These are phyloP conservation scores for Botrytis byssoidea DNA, from an alignment of 2,329 filamentous ascomycete genomes.

Conservation along the genomic window DNA sequence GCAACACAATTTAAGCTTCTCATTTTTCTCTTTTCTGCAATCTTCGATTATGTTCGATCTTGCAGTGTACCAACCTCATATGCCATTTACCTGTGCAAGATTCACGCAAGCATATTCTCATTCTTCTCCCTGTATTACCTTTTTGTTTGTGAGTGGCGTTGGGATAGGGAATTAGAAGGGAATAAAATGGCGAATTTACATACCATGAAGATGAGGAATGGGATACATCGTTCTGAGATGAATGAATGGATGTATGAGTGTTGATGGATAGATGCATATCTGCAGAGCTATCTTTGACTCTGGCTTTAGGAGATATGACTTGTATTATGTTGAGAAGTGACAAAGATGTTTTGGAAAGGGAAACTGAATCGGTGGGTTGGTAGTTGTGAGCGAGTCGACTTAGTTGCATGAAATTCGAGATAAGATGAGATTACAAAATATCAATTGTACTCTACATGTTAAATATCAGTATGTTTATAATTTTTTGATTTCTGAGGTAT, in stretches of 20 bases:
- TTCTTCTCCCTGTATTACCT: neutral
- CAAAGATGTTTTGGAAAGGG: neutral
- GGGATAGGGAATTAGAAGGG: slow-evolving; percentile 2
- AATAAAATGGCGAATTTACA: slow-evolving; percentile 16
- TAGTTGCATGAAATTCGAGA: neutral
- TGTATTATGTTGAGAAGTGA: too few species aligned
- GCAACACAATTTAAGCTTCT: neutral
- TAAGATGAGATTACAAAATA: neutral
- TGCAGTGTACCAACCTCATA: slow-evolving; percentile 2
- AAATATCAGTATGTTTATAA: neutral
- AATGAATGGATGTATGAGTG: neutral
- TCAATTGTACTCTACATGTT: neutral
- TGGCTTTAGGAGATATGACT: neutral
- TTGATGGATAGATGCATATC: neutral
- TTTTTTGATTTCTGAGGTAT: neutral
- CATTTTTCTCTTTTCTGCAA: neutral
- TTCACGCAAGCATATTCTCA: neutral
- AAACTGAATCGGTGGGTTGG: neutral
- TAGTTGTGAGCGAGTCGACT: neutral
- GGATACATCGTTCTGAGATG: neutral
- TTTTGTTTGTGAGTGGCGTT: neutral
- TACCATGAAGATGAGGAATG: slow-evolving; percentile 10
- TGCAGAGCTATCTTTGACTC: too few species aligned
- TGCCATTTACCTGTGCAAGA: neutral
- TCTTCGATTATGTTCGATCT: neutral